Evolutionary conservation across 208 protist genomes (phyloP).

Genomic region (Crithidia mellificae): DNA sequence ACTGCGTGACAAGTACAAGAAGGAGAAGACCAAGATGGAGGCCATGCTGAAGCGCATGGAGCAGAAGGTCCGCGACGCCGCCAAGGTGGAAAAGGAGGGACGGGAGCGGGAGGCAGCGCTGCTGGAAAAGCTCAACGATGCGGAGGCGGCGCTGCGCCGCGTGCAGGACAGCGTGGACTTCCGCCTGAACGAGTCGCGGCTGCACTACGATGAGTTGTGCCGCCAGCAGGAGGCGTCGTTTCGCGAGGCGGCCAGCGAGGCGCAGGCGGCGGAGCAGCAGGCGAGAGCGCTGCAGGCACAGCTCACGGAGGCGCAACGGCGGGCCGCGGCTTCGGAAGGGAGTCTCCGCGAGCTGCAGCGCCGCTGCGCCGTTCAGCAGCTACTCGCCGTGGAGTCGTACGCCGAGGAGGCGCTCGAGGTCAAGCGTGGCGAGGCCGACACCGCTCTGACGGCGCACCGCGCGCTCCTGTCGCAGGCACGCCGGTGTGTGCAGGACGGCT

Average conservation of each 20-base stretch:
- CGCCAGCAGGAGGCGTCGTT: slow-evolving; percentile 38
- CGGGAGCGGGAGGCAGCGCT: slow-evolving; percentile 40
- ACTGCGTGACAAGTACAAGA: slow-evolving; percentile 60
- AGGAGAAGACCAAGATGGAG: slow-evolving; percentile 66
- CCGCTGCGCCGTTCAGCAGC: slow-evolving; percentile 7
- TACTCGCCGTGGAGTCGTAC: slow-evolving; percentile 27
- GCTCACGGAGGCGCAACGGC: slow-evolving; percentile 33
- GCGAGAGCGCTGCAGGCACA: slow-evolving; percentile 25
- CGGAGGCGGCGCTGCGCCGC: slow-evolving; percentile 30
- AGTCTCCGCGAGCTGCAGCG: slow-evolving; percentile 32
- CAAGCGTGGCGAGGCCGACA: slow-evolving; percentile 22
- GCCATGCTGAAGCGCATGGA: slow-evolving; percentile 48
- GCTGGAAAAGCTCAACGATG: slow-evolving; percentile 27
- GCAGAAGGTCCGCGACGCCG: slow-evolving; percentile 34
- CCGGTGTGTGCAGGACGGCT: slow-evolving; percentile 20
- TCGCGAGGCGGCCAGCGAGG: slow-evolving; percentile 30
- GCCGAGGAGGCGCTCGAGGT: slow-evolving; percentile 37
- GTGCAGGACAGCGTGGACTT: slow-evolving; percentile 32
- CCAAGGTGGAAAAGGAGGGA: slow-evolving; percentile 43
- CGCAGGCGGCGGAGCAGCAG: slow-evolving; percentile 29
- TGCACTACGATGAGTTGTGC: slow-evolving; percentile 35
- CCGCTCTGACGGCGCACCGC: slow-evolving; percentile 19
- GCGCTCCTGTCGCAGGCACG: slow-evolving; percentile 13
- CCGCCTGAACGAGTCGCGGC: slow-evolving; percentile 30
- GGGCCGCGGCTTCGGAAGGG: slow-evolving; percentile 14